Base-by-base conservation (phyloP, 345 rosid genomes). In the Salix brachista region DNA sequence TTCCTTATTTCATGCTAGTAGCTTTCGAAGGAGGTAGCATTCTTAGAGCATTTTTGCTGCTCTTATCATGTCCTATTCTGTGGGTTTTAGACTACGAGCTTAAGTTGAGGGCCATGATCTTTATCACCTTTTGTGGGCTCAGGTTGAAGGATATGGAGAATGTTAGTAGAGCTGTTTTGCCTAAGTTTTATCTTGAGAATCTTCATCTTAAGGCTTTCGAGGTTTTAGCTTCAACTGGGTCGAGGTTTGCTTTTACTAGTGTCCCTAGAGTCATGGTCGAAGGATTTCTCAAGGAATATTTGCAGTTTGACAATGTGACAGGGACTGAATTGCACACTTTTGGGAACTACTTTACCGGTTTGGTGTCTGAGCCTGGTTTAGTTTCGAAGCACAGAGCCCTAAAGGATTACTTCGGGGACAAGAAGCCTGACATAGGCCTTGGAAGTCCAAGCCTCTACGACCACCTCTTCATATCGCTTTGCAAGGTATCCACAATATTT, bases 1-100 rank as follows among this genome's bases (percentile, higher is more conserved):
- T 96, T 75, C 99, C 99, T 80, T 96, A 85, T 77, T 96, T 96
- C 88, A 96, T 96, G 98, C 94, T 96, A 0, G 85, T 93, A 10
- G 96, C 98, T 37, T 96, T 96, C 21, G 99, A 96, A 84, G 96
- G 92, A 46, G 99, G 99, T 8, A 81, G 91, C 78, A 83, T 95
- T 72, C 37, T 96, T 2, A 88, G 98, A 81, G 93, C 98, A 1
- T 78, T 88, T 65, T 13, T 87, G 10, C 72, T 96, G 79, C 69
- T 96, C 67, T 41, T 90, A 21, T 88, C 91, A 10, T 89, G 82
- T 71, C 89, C 94, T 4, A 41, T 93, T 69, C 78, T 92, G 66
- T 89, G 91, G 88, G 65, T 90, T 39, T 76, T 96, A 80, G 81
- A 82, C 42, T 73, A 79, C 73, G 94, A 93, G 48, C 70, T 79